Evolutionary conservation across 148 eudicot genomes (phyloP), one percentile per base, ranked within the genome.

Genomic region (Selenicereus undatus): DNA sequence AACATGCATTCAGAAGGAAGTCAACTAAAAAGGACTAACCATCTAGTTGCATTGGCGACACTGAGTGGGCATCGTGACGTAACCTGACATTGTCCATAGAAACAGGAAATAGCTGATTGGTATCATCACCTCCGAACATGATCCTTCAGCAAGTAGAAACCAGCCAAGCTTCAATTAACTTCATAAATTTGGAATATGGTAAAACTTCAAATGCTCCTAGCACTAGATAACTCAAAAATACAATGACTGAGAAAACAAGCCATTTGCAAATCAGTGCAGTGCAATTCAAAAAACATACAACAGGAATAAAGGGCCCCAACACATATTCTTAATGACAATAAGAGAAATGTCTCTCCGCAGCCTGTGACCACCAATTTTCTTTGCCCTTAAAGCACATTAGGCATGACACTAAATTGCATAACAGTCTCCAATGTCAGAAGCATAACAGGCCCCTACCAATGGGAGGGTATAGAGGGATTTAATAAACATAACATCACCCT

Each of bases 101-200:
- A 79, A 81, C 80, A 24, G 89, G 89, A 82, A 84, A 76, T 52
- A 66, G 35, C 29, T 80, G 79, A 86, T 84, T 83, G 27, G 83
- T 78, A 82, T 81, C 82, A 77, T 79, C 75, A 82, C 80, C 87
- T 71, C 89, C 94, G 78, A 88, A 84, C 94, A 91, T 91, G 83
- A 81, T 87, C 83, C 90, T 91, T 84, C 73, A 58, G 64, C 11
- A 75, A 68, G 8, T 73, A 26, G 70, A n/a, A 68, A 22, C 83
- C 80, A 84, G 6, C 29, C 79, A 78, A 84, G 45, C 78, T 73
- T 54, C 29, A 11, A 35, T 81, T 20, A 48, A 30, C 45, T 36
- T 27, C 29, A 62, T n/a, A 8, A 27, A 4, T 58, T 29, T 3
- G 56, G 16, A 42, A 21, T 10, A 20, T 4, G 5, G 51, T 9